Percentiles rank a stretch among this genome's conserved stretches.
These are phyloP conservation scores for Fibroporia radiculosa DNA, from an alignment of 768 basidiomycete genomes.

Conservation along the genomic window DNA sequence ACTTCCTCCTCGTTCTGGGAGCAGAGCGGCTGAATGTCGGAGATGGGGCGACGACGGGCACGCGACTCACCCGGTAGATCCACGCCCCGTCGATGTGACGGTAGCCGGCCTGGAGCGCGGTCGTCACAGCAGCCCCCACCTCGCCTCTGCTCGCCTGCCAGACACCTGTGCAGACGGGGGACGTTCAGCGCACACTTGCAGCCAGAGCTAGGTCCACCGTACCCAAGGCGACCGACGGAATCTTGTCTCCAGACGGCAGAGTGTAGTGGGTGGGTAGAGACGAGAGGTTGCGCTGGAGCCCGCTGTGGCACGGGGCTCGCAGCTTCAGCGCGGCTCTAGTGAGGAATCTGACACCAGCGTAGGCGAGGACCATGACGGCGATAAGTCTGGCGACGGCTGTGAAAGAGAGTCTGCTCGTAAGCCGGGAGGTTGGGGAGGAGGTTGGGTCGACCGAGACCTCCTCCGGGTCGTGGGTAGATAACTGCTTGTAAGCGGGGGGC, in stretches of 20 bases:
- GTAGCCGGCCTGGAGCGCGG: conserved; percentile 56
- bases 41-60: too few species aligned
- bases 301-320: background rate
- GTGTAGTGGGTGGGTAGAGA: conserved; percentile 41
- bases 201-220: background rate
- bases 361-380: background rate
- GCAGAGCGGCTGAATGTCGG: too few species aligned
- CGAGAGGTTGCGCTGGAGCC: conserved; percentile 9
- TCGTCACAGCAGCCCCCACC: conserved; percentile 64
- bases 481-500: background rate
- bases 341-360: background rate
- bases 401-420: background rate
- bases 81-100: conserved; percentile 71
- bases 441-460: background rate
- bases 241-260: conserved; percentile 59
- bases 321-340: background rate
- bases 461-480: conserved; percentile 3
- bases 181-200: conserved; percentile 1
- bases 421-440: background rate
- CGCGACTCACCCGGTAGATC: conserved; percentile 45
- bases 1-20: conserved; percentile 70
- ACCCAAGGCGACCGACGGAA: conserved; percentile 64
- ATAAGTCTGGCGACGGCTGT: background rate
- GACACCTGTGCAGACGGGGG: conserved; percentile 34
- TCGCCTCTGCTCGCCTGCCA: conserved; percentile 52